Evolutionary conservation across 2,329 filamentous ascomycete genomes (phyloP), one percentile per base, ranked within the genome.

Genomic region (Thermothelomyces thermophilus): DNA sequence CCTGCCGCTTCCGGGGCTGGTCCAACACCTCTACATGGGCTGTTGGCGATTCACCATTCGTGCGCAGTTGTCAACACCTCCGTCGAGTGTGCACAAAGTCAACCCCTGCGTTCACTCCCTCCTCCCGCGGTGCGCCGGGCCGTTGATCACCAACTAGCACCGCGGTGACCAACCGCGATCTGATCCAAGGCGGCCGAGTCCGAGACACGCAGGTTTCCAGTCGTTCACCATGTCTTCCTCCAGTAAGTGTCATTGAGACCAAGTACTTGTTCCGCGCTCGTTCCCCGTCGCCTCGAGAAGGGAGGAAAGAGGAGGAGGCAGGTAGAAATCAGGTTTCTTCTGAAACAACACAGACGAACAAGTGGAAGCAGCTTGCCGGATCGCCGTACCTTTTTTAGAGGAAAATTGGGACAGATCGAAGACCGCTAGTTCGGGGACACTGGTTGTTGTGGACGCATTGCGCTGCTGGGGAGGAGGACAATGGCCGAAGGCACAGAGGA

Each of bases 201-300:
- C 46, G 52, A 49, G 48, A 46, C 48, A 56, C 33, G 19, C 30
- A 9, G 10, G 63, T 26, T 63, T 62, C 65, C 14, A 16, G 24
- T 26, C 5, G 5, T 26, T 65, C 66, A 68, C 60, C 58, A 73
- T 73, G 70, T 66, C 70, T 63, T 71, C 70, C 60, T 26, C 24
- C 5, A 68, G 68, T 69, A 73, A 72, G 69, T 72, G 67, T 37
- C 28, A 42, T 49, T n/a, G 34, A 24, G 46, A 9, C 36, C 36
- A 19, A 22, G 19, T 2, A 39, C 9, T 19, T 3, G 2, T 16
- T 26, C 19, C 30, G 45, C 30, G 17, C 16, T 30, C 17, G 45
- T 20, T 7, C 50, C 40, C 24, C 50, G 53, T 45, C 31, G 22
- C 36, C 26, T 31, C 28, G 33, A 40, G 28, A 39, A 40, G 10